phyloP scores from a whole-genome alignment of 2,329 filamentous ascomycete species.

The Pezicula rhizophila region DNA sequence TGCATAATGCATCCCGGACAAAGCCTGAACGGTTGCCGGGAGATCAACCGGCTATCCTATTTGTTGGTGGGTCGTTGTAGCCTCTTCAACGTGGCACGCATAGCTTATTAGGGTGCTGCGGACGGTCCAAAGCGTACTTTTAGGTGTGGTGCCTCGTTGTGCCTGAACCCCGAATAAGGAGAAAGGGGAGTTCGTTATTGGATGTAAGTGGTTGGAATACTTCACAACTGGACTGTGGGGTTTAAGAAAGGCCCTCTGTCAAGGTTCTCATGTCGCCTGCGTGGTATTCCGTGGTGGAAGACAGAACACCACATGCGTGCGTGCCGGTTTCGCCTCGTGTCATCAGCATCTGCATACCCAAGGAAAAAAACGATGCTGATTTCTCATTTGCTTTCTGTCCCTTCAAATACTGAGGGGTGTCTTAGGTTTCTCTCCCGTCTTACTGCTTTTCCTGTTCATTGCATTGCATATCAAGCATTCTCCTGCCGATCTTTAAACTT shows the following conservation, averaged over 20 bases:
- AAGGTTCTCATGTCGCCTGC: not conserved
- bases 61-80: not conserved
- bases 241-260: not conserved
- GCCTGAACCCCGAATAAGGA: not conserved
- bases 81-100: not conserved
- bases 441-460: not conserved
- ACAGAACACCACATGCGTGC: not conserved
- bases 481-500: not conserved
- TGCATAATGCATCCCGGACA: not conserved
- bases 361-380: not conserved
- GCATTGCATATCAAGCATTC: not conserved
- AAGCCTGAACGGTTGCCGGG: not conserved
- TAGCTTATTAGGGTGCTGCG: not conserved
- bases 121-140: not conserved
- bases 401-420: not conserved
- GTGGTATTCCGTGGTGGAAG: not conserved
- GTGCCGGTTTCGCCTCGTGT: constrained; percentile 5
- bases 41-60: not conserved
- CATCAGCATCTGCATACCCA: constrained; percentile 1
- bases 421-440: not conserved
- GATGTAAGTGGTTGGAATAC: not conserved
- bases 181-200: not conserved
- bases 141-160: not conserved
- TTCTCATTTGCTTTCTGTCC: not conserved
- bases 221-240: constrained; percentile 2